Base-by-base conservation (phyloP, 2,329 filamentous ascomycete genomes). In the Atkinsonella hypoxylon region DNA sequence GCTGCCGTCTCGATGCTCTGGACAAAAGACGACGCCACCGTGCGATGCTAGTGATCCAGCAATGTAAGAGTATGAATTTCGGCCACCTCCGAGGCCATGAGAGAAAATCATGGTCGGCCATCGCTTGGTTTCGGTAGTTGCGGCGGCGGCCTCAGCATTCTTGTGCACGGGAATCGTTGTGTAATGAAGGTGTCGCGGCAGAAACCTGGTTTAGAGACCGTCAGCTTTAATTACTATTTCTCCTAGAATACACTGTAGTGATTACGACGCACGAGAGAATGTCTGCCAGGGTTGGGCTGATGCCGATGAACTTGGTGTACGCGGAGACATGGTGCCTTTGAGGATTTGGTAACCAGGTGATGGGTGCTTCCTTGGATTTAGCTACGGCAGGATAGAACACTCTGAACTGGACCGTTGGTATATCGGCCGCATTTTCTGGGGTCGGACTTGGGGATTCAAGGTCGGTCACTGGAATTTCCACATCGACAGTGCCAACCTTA, bases 81-180 rank as follows among this genome's bases (percentile, higher is more conserved):
- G 78, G 53, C 80, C 83, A 38, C 89, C 89, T 38, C 86, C 89
- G 1, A 95, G 73, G 1, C 89, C 89, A 62, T 95, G 89, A 1
- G 87, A 93, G 67, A 95, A 94, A 55, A 95, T 73, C 71, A 89
- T 82, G 0, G 88, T 85, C 0, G 89, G 88, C 84, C 87, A 93
- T 69, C 80, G 72, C 51, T 73, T 69, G 52, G 70, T 67, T 4
- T 70, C 60, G 3, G 71, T 68, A 11, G 69, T 60, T 52, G 79
- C 74, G 7, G 89, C 60, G 53, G 79, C 74, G 8, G 90, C 66
- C 6, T 75, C 72, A 11, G 86, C 86, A 62, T 89, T 87, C 57
- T 86, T 82, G 56, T 81, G 74, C 26, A 80, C 85, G 6, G 86
- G 86, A 26, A 91, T 83, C 1, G 81, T 76, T 45, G 86, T 80